These are phyloP conservation scores for Coemansia sp. DNA, from an alignment of 371 early-diverging fungal species.

Conservation along the genomic window DNA sequence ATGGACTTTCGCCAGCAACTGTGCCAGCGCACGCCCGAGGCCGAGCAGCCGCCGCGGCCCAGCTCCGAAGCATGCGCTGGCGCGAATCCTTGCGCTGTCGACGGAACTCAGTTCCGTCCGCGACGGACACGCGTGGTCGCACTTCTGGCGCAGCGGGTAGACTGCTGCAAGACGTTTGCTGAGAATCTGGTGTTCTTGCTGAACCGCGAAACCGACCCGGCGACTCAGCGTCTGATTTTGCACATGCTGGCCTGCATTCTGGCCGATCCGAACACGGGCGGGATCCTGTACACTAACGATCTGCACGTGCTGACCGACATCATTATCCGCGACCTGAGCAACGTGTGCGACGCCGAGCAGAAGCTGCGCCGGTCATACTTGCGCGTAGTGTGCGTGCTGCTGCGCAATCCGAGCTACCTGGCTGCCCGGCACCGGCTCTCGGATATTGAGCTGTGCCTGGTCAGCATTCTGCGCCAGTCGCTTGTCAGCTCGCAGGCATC, in stretches of 20 bases:
- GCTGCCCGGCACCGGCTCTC: conserved; percentile 35
- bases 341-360: conserved; percentile 69
- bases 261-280: conserved; percentile 57
- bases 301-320: conserved; percentile 81
- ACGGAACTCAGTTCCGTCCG: background rate
- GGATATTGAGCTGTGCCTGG: conserved; percentile 48
- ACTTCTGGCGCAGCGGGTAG: conserved; percentile 60
- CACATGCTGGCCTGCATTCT: conserved; percentile 70
- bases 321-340: conserved; percentile 72
- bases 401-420: conserved; percentile 56
- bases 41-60: background rate
- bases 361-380: conserved; percentile 77
- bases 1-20: conserved; percentile 33
- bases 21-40: background rate
- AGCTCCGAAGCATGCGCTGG: background rate
- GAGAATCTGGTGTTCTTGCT: conserved; percentile 84
- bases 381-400: conserved; percentile 67
- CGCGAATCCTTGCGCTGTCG: background rate
- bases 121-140: conserved; percentile 55
- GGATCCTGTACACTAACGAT: conserved; percentile 88
- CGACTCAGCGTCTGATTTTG: conserved; percentile 70
- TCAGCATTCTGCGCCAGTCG: conserved; percentile 39
- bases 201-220: conserved; percentile 75
- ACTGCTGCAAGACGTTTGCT: conserved; percentile 69
- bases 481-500: conserved; percentile 31